These are phyloP conservation scores for Parathielavia hyrcaniae DNA, from an alignment of 495 filamentous ascomycete species.

Conservation along the genomic window DNA sequence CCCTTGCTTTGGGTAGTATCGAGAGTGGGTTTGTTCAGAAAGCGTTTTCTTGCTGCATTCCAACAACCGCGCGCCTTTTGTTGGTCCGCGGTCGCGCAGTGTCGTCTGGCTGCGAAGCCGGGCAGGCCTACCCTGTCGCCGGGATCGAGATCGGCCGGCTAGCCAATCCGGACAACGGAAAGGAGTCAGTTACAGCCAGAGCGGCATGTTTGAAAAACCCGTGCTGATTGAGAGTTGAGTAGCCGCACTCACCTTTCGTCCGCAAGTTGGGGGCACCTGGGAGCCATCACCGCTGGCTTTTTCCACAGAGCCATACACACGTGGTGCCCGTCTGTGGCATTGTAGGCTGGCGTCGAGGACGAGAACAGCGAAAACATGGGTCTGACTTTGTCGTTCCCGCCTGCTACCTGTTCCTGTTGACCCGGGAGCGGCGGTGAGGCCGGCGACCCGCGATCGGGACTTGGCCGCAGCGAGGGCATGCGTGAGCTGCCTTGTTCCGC, in stretches of 20 bases:
- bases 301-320: conserved; percentile 1
- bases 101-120: not conserved
- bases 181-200: too few species aligned
- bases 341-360: too few species aligned
- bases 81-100: conserved; percentile 15
- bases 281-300: not conserved
- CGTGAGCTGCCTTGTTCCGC: too few species aligned
- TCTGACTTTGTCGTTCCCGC: too few species aligned
- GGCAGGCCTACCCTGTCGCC: not conserved
- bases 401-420: too few species aligned
- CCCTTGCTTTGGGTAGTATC: conserved; percentile 16
- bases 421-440: too few species aligned
- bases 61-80: conserved; percentile 5
- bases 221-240: too few species aligned
- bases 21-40: not conserved
- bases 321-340: not conserved
- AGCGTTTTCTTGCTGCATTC: conserved; percentile 16
- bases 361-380: too few species aligned
- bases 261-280: not conserved
- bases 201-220: too few species aligned
- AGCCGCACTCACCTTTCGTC: too few species aligned
- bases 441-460: too few species aligned
- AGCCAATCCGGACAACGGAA: not conserved
- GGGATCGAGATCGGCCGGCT: not conserved
- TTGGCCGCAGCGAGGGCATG: too few species aligned